These are phyloP conservation scores for Phanerodontia chrysosporium DNA, from an alignment of 768 basidiomycete species.

Conservation along the genomic window DNA sequence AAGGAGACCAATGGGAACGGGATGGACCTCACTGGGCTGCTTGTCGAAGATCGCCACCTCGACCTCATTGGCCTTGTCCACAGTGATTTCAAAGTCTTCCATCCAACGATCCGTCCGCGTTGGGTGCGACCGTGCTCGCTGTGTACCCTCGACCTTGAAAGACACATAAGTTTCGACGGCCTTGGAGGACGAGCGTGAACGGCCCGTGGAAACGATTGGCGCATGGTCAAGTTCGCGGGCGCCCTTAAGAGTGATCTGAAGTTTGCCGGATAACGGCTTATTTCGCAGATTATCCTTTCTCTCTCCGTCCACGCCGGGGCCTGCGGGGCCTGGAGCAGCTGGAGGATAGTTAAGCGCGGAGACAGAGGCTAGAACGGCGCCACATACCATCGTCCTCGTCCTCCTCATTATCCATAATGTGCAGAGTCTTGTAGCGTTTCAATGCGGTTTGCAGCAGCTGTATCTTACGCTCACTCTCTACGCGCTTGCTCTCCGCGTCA, in stretches of 20 bases:
- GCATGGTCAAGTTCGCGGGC: conserved; percentile 96
- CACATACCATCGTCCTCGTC: conserved; percentile 72
- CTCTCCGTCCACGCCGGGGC: conserved; percentile 68
- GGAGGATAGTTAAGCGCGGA: background rate
- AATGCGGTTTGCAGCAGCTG: conserved; percentile 88
- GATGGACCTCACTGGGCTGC: conserved; percentile 72
- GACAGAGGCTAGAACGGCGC: conserved; percentile 12
- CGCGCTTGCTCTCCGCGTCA: conserved; percentile 89
- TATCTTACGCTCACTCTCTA: conserved; percentile 96
- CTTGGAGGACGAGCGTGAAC: conserved; percentile 76
- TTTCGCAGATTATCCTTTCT: conserved; percentile 88
- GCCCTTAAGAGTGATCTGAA: conserved; percentile 82
- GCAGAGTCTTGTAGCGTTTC: conserved; percentile 93
- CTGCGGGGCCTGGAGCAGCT: conserved; percentile 31
- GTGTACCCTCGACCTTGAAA: conserved; percentile 94
- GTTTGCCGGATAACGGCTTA: conserved; percentile 92
- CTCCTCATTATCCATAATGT: conserved; percentile 83
- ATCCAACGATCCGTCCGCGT: conserved; percentile 96
- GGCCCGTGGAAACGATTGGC: conserved; percentile 57
- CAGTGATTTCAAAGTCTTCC: conserved; percentile 92
- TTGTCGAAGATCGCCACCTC: conserved; percentile 96
- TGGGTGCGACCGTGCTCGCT: conserved; percentile 87
- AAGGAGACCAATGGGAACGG: conserved; percentile 87
- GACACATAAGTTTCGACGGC: conserved; percentile 87
- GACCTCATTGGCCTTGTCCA: conserved; percentile 98